Evolutionary conservation across 225 moss, liverwort and hornwort genomes (phyloP).

Genomic region (Anthoceros angustus): DNA sequence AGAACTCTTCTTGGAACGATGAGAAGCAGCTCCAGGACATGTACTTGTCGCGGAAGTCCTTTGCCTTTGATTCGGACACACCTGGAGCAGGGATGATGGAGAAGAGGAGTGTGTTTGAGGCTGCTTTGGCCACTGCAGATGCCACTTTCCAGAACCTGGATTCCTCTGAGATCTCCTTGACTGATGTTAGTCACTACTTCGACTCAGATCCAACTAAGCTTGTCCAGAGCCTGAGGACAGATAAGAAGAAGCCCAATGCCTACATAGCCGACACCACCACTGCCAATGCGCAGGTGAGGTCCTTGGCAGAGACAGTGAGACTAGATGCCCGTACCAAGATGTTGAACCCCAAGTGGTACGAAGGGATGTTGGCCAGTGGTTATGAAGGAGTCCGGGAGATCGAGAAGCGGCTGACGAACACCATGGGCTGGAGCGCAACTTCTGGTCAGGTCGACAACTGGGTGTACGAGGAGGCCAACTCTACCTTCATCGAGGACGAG

Average conservation of each 20-base stretch:
- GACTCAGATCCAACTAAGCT: conserved; percentile 98
- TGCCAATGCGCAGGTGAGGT: conserved; percentile 92
- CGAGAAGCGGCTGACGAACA: conserved; percentile 95
- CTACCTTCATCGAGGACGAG: conserved; percentile 91
- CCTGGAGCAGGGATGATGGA: conserved; percentile 94
- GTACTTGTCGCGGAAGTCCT: conserved; percentile 88
- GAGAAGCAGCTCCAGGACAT: conserved; percentile 98
- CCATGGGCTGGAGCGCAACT: conserved; percentile 99
- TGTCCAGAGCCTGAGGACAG: conserved; percentile 72
- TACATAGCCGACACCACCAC: conserved; percentile 97
- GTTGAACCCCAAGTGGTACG: conserved; percentile 99
- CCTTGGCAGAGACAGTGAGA: conserved; percentile 81
- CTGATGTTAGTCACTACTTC: conserved; percentile 94
- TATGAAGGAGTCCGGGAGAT: conserved; percentile 98
- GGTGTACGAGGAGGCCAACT: conserved; percentile 97
- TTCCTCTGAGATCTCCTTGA: conserved; percentile 85
- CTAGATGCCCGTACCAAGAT: conserved; percentile 95
- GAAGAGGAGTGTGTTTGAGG: conserved; percentile 81
- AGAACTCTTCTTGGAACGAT: conserved; percentile 97
- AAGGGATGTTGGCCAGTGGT: conserved; percentile 89
- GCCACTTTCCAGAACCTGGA: conserved; percentile 97
- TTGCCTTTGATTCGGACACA: conserved; percentile 89
- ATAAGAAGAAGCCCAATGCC: conserved; percentile 71
- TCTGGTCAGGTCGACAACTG: conserved; percentile 99
- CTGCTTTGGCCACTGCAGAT: conserved; percentile 82